These are phyloP conservation scores for Flaveria floridana DNA, from an alignment of 140 eudicot species.

Conservation along the genomic window DNA sequence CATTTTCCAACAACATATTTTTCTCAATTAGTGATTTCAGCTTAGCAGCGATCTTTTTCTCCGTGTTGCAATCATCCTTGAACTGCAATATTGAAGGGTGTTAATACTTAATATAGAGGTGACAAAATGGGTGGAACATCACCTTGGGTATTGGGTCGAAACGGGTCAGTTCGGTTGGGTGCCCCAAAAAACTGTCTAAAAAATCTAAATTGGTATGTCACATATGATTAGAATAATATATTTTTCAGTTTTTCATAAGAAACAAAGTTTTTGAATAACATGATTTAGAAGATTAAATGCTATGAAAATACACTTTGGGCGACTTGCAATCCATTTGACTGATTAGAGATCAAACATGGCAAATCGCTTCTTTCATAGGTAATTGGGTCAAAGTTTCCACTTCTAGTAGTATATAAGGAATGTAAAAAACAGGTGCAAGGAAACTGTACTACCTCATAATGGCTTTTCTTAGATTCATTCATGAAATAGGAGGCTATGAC, in stretches of 20 bases:
- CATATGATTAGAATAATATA: background rate
- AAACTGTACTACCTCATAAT: conserved; percentile 62
- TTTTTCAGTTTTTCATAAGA: background rate
- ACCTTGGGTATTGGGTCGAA: background rate
- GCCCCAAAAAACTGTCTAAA: background rate
- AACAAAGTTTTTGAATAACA: background rate
- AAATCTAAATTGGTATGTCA: background rate
- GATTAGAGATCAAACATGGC: background rate
- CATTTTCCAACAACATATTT: conserved; percentile 58
- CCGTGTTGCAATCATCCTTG: conserved; percentile 92
- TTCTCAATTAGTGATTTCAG: conserved; percentile 63
- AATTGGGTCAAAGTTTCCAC: background rate
- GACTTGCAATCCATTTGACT: background rate
- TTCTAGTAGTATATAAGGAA: conserved; percentile 1
- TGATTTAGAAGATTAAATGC: conserved; percentile 3
- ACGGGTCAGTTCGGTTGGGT: background rate
- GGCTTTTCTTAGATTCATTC: conserved; percentile 63
- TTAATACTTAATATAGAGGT: background rate
- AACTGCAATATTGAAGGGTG: conserved; percentile 45
- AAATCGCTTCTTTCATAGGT: background rate
- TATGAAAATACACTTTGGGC: background rate
- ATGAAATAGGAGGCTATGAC: conserved; percentile 74
- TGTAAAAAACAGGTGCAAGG: background rate
- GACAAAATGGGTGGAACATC: background rate
- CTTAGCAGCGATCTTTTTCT: conserved; percentile 79